phyloP scores from a whole-genome alignment of 805 yeast species.

The Groenewaldozyma salmanticensis region DNA sequence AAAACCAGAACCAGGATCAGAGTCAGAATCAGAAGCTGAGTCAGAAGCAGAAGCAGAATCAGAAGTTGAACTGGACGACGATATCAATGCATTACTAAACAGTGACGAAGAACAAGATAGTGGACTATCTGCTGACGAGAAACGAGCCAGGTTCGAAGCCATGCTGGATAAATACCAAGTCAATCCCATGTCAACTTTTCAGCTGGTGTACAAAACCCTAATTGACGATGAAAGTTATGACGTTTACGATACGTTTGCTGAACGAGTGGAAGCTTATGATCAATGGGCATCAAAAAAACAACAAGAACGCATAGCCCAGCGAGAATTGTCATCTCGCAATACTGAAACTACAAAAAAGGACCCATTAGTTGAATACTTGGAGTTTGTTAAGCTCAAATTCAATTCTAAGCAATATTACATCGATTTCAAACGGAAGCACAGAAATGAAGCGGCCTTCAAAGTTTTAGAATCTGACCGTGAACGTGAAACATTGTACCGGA shows the following conservation, averaged over 20 bases:
- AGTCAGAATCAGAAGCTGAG: conserved; percentile 6
- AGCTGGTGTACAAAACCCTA: conserved; percentile 33
- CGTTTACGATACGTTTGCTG: conserved; percentile 25
- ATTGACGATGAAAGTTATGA: conserved; percentile 35
- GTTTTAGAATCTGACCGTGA: conserved; percentile 27
- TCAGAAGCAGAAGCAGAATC: conserved; percentile 13
- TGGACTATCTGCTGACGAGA: conserved; percentile 9
- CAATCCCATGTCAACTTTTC: conserved; percentile 43
- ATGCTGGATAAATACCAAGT: conserved; percentile 29
- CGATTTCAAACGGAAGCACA: conserved; percentile 32
- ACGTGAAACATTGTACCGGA: conserved; percentile 32
- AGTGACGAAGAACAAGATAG: conserved; percentile 15
- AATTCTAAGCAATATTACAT: conserved; percentile 27
- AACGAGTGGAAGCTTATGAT: conserved; percentile 34
- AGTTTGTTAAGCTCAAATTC: conserved; percentile 22
- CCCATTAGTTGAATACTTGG: conserved; percentile 21
- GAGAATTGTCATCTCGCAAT: conserved; percentile 1
- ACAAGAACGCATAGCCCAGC: background rate
- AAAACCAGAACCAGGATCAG: conserved; percentile 1
- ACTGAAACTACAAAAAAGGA: conserved; percentile 1
- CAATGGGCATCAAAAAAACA: conserved; percentile 32
- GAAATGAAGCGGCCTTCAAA: conserved; percentile 21
- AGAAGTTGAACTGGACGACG: conserved; percentile 14
- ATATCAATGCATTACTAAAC: conserved; percentile 15
- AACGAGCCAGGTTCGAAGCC: conserved; percentile 22